Percentiles rank a stretch among this genome's conserved stretches.
phyloP scores from a whole-genome alignment of 306 rosid genomes.

The Abrus precatorius region DNA sequence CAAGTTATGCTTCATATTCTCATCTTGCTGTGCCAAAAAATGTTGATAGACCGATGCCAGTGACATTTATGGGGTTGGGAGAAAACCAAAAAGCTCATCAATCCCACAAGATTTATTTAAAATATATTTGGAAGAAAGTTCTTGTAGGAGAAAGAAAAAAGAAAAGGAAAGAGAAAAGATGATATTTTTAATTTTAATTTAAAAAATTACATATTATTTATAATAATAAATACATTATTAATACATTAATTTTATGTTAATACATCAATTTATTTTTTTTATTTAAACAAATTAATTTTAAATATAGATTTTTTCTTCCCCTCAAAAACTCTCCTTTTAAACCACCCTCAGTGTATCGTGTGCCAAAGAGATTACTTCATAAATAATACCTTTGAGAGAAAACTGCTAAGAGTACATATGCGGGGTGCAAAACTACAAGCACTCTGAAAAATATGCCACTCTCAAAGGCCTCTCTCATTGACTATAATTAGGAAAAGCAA shows the following conservation, averaged over 20 bases:
- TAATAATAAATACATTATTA: too few relatives aligned
- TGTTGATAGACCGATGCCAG: not conserved
- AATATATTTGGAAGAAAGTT: too few relatives aligned
- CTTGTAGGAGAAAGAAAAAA: too few relatives aligned
- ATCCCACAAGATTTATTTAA: too few relatives aligned
- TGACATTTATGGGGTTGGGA: not conserved
- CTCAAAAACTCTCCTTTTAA: not conserved
- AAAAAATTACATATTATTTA: too few relatives aligned
- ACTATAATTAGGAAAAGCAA: conserved; percentile 45
- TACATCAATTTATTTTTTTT: too few relatives aligned
- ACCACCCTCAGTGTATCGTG: not conserved
- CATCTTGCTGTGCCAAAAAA: not conserved
- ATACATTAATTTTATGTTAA: too few relatives aligned
- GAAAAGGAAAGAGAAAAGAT: too few relatives aligned
- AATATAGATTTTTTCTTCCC: too few relatives aligned
- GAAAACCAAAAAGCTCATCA: too few relatives aligned
- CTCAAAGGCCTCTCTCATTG: conserved; percentile 26
- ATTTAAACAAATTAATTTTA: too few relatives aligned
- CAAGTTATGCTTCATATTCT: not conserved
- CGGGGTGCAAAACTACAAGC: conserved; percentile 41
- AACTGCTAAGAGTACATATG: conserved; percentile 19
- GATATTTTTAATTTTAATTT: too few relatives aligned
- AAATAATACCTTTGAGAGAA: not conserved
- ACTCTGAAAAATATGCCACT: conserved; percentile 2
- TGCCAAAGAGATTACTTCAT: not conserved